phyloP scores from a whole-genome alignment of 1,284 basidiomycete genomes.

The Sporisorium graminicola region DNA sequence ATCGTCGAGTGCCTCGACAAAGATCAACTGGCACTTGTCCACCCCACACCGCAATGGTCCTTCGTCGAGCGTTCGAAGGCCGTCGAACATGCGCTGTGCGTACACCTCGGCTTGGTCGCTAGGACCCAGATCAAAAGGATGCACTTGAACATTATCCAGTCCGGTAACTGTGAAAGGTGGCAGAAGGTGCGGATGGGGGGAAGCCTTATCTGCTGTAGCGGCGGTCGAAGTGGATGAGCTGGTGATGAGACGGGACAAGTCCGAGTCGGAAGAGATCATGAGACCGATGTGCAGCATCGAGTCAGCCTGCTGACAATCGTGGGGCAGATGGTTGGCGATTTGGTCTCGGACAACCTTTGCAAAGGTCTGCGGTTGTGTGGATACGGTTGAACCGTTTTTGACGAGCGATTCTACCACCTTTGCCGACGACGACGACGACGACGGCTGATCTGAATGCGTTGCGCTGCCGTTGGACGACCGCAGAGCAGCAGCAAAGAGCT shows the following conservation, averaged over 20 bases:
- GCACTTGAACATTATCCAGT: conserved; percentile 38
- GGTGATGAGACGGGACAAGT: conserved; percentile 15
- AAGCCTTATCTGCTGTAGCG: background rate
- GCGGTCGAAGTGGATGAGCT: background rate
- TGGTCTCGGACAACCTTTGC: conserved; percentile 27
- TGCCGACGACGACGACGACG: conserved; percentile 7
- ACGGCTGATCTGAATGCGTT: background rate
- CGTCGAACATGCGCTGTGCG: conserved; percentile 88
- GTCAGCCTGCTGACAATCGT: background rate
- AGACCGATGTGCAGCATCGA: conserved; percentile 39
- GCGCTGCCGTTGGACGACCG: conserved; percentile 2
- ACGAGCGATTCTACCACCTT: conserved; percentile 32
- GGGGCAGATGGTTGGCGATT: conserved; percentile 12
- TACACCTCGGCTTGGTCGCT: conserved; percentile 76
- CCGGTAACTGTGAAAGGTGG: conserved; percentile 9
- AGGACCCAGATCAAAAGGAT: conserved; percentile 75
- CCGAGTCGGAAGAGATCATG: conserved; percentile 50
- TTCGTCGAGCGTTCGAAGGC: conserved; percentile 82
- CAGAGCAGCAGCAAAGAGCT: conserved; percentile 27
- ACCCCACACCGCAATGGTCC: conserved; percentile 51
- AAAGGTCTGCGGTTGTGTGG: conserved; percentile 14
- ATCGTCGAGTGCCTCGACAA: conserved; percentile 88
- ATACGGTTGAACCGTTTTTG: background rate
- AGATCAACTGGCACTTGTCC: conserved; percentile 79
- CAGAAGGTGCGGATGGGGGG: conserved; percentile 25